Conservation (phyloP, 805 yeast species). For the Kluyveromyces starmeri region DNA sequence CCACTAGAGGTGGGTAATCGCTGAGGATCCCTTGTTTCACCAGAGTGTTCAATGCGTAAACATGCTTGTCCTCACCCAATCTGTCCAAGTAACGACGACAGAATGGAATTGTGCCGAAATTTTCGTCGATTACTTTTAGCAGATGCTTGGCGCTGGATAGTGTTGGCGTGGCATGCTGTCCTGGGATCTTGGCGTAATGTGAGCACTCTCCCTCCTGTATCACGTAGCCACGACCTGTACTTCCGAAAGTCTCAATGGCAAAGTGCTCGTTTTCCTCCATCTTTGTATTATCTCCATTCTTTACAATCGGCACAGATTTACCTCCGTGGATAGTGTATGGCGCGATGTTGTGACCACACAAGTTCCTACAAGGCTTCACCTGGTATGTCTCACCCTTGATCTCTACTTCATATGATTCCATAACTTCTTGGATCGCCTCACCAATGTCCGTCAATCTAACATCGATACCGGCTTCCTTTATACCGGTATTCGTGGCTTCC, state of each 20-base stretch:
- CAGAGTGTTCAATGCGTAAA: slow-evolving; percentile 75
- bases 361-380: slow-evolving; percentile 80
- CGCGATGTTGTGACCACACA: slow-evolving; percentile 89
- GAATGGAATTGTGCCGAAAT: slow-evolving; percentile 93
- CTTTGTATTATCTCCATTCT: slow-evolving; percentile 87
- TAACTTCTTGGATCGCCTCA: slow-evolving; percentile 90
- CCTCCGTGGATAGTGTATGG: slow-evolving; percentile 87
- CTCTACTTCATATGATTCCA: slow-evolving; percentile 95
- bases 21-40: slow-evolving; percentile 82
- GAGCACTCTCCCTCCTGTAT: slow-evolving; percentile 84
- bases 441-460: slow-evolving; percentile 93
- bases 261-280: slow-evolving; percentile 98
- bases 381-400: slow-evolving; percentile 78
- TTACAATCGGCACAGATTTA: slow-evolving; percentile 92
- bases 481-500: slow-evolving; percentile 91
- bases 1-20: slow-evolving; percentile 91
- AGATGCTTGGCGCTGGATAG: slow-evolving; percentile 63
- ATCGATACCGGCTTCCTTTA: slow-evolving; percentile 89
- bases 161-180: slow-evolving; percentile 33
- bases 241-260: slow-evolving; percentile 97
- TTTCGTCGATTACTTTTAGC: slow-evolving; percentile 58
- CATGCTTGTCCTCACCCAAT: slow-evolving; percentile 83
- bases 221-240: slow-evolving; percentile 93
- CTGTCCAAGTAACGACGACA: slow-evolving; percentile 92
- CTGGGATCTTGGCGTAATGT: slow-evolving; percentile 69